phyloP scores from a whole-genome alignment of 2,329 filamentous ascomycete genomes.

The Hypoxylon sp. region DNA sequence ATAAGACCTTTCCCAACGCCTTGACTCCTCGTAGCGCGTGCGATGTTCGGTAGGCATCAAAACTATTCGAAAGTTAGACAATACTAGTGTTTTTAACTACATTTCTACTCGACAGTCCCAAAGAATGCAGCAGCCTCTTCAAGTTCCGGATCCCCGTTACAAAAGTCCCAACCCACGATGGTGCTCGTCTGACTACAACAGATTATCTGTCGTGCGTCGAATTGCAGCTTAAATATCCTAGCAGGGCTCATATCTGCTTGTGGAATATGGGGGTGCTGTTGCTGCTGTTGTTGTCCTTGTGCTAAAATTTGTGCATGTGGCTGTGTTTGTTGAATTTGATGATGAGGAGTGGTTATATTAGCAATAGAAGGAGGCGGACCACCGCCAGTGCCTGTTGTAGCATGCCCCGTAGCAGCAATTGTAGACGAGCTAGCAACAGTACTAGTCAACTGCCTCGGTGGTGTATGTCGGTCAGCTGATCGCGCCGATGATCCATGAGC shows the following conservation, averaged over 20 bases:
- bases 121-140: slow-evolving; percentile 86
- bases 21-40: slow-evolving; percentile 13
- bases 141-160: slow-evolving; percentile 85
- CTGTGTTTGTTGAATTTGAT: slow-evolving; percentile 42
- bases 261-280: slow-evolving; percentile 64
- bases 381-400: slow-evolving; percentile 35
- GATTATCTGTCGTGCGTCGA: slow-evolving; percentile 92
- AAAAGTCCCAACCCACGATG: slow-evolving; percentile 99
- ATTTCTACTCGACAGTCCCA: slow-evolving; percentile 68
- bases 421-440: slow-evolving; percentile 24
- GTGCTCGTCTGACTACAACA: slow-evolving; percentile 93
- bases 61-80: not conserved
- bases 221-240: slow-evolving; percentile 95
- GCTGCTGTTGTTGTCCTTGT: slow-evolving; percentile 53
- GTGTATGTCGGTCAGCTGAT: slow-evolving; percentile 14
- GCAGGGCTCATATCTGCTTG: slow-evolving; percentile 64
- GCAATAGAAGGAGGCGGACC: slow-evolving; percentile 42
- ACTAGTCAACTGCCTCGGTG: slow-evolving; percentile 21
- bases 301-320: slow-evolving; percentile 37
- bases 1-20: not conserved
- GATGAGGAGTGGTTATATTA: slow-evolving; percentile 28
- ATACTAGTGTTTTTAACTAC: not conserved
- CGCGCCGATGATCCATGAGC: slow-evolving; percentile 11
- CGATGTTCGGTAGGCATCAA: not conserved
- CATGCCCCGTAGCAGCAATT: slow-evolving; percentile 16